Conservation (phyloP, 345 rosid species). For the Adansonia digitata region DNA sequence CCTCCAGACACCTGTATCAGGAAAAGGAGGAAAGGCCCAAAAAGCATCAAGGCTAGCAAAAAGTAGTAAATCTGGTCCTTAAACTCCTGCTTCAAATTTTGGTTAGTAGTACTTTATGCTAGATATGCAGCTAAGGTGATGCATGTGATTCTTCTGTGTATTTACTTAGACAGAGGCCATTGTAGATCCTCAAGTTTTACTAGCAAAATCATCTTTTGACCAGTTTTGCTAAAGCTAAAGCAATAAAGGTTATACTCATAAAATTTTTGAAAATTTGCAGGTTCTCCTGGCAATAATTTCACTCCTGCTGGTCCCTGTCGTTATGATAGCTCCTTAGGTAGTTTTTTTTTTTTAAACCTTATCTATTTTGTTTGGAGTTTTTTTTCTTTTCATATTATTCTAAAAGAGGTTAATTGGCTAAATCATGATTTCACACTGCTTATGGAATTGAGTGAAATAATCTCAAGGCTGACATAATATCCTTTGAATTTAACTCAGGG, state of each 20-base stretch:
- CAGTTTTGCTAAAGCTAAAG: conserved; percentile 1
- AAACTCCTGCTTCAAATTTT: conserved; percentile 53
- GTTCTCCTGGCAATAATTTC: conserved; percentile 81
- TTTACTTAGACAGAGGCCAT: neutral
- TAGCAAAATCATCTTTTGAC: conserved; percentile 2
- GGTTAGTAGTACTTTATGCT: conserved; percentile 38
- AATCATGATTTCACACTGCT: too few species aligned
- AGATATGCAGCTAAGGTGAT: neutral
- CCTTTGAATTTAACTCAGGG: conserved; percentile 50
- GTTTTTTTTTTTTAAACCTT: neutral
- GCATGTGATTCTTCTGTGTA: neutral
- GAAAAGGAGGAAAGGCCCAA: conserved; percentile 65
- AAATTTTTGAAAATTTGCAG: conserved; percentile 47
- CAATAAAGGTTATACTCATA: conserved; percentile 15
- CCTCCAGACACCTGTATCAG: conserved; percentile 70
- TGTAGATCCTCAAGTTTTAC: conserved; percentile 6
- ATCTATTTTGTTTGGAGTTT: neutral
- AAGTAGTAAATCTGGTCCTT: conserved; percentile 54
- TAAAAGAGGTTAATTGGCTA: neutral
- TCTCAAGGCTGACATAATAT: neutral
- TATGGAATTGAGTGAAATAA: neutral
- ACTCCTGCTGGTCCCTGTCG: conserved; percentile 86
- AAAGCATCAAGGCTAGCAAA: conserved; percentile 58
- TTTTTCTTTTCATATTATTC: conserved; percentile 6
- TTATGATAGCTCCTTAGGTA: conserved; percentile 97